phyloP scores from a whole-genome alignment of 176 grass and related monocot species.

The Alopecurus myosuroides region DNA sequence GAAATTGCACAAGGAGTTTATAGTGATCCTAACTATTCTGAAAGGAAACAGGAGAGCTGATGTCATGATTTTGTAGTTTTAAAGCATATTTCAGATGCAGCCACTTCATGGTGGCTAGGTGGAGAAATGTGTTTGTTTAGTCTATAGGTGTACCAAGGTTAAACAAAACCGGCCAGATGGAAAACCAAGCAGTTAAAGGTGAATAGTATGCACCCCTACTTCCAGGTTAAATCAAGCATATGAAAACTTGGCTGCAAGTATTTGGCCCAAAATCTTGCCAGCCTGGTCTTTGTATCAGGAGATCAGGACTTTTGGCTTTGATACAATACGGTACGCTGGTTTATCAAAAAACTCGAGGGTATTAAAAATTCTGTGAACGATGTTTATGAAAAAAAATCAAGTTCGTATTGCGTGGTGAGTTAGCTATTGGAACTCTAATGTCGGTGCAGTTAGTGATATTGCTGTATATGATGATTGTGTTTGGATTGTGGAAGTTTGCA shows the following conservation, averaged over 20 bases:
- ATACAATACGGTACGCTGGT: background rate
- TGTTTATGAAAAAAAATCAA: background rate
- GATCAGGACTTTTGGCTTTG: background rate
- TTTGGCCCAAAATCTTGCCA: background rate
- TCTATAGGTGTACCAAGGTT: background rate
- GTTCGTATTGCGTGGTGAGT: background rate
- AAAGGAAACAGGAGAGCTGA: background rate
- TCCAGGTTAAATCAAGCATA: background rate
- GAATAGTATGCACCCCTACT: background rate
- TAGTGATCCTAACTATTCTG: background rate
- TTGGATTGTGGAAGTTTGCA: background rate
- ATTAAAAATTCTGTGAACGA: background rate
- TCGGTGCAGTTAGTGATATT: background rate
- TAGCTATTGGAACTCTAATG: background rate
- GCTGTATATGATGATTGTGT: background rate
- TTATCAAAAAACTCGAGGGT: background rate
- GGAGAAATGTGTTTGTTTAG: background rate
- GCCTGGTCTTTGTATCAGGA: background rate
- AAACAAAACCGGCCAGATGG: background rate
- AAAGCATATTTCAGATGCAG: background rate
- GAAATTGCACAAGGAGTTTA: background rate
- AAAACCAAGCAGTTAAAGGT: background rate
- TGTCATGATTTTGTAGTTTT: background rate
- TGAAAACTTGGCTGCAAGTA: background rate
- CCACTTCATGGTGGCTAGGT: background rate